phyloP scores from a whole-genome alignment of 106 monocot genomes.

The Phalaenopsis aphrodite region DNA sequence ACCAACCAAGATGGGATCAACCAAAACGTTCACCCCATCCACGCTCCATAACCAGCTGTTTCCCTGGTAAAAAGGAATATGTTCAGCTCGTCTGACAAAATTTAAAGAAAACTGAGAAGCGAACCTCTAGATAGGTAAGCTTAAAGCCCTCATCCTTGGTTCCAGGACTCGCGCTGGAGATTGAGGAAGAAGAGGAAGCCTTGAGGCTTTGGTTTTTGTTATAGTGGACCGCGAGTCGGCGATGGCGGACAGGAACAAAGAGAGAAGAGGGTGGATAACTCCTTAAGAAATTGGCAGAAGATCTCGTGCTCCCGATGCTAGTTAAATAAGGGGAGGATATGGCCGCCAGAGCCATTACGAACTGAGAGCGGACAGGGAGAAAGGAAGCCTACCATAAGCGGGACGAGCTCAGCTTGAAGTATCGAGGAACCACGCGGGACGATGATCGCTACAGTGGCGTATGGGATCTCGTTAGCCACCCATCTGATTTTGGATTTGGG shows the following conservation, averaged over 20 bases:
- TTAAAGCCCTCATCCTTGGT: constrained; percentile 13
- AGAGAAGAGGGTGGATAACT: neutral
- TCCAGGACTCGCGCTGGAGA: neutral
- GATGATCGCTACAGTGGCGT: neutral
- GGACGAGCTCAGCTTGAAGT: no score
- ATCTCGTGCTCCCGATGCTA: neutral
- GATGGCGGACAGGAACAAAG: no score
- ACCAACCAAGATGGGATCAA: constrained; percentile 87
- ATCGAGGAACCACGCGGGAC: no score
- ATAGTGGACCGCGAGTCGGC: neutral
- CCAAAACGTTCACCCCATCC: constrained; percentile 51
- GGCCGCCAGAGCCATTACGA: neutral
- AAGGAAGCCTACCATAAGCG: neutral
- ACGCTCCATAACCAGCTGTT: constrained; percentile 94
- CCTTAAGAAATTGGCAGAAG: neutral
- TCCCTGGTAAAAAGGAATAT: constrained; percentile 26
- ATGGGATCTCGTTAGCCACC: neutral
- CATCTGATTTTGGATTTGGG: no score
- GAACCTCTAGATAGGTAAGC: constrained; percentile 63
- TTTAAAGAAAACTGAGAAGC: neutral
- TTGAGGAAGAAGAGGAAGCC: neutral
- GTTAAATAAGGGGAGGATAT: neutral
- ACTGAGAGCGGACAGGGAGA: neutral
- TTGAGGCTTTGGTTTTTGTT: neutral
- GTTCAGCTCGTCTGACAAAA: neutral